Evolutionary conservation across 495 filamentous ascomycete genomes (phyloP), one percentile per base, ranked within the genome.

Genomic region (Sphaerosporella brunnea): DNA sequence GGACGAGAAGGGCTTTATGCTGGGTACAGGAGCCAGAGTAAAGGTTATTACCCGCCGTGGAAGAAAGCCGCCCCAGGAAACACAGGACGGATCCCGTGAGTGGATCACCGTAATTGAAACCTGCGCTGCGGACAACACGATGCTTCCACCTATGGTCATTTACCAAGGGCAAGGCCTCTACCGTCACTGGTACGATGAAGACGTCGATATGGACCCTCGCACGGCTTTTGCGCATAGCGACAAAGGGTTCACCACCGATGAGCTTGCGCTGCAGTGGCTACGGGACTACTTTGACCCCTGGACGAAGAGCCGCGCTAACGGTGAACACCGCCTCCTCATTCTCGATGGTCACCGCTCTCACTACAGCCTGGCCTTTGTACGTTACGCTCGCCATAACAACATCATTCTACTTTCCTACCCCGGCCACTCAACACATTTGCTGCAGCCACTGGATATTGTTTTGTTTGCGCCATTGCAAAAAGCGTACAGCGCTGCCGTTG

Each of bases 141-240:
- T 47, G 18, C 44, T 47, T 13, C 28, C 44, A 36, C 44, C 44
- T 2, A 26, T 47, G 0, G 9, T 47, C 13, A 47, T 47, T 16
- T 47, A 36, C 23, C 20, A 47, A 36, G 44, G 44, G 1, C 2
- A 10, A 21, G 44, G 2, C 20, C 44, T 24, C 15, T 47, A 47
- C 21, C 20, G 16, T 13, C 15, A 30, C 8, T 47, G 44, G 44
- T 47, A 39, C 15, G 36, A 11, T n/a, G 10, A 7, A 11, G 36
- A 38, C 18, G 28, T 7, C 13, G 5, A 5, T 13, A 13, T 7
- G 13, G 28, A 5, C 13, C 8, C 5, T 7, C 10, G 18, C 5
- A 38, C 10, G 7, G 36, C 36, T 38, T 5, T 38, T 5, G 36
- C n/a, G n/a, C n/a, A n/a, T n/a, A n/a, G n/a, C n/a, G n/a, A n/a